phyloP scores from a whole-genome alignment of 2,329 filamentous ascomycete species.

The Hypoxylon sp. region DNA sequence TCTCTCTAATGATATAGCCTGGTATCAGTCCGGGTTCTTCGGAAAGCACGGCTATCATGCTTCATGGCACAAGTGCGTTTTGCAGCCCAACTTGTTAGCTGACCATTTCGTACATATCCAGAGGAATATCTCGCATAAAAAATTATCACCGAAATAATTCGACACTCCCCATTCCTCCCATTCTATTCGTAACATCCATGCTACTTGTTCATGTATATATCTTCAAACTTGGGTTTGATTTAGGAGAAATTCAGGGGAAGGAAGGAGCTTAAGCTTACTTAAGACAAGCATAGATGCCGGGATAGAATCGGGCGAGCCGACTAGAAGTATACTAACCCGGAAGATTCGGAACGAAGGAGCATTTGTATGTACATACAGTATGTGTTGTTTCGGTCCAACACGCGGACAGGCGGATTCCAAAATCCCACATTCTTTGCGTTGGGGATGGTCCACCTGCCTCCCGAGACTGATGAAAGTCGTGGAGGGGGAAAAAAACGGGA shows the following conservation, averaged over 20 bases:
- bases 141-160: constrained; percentile 14
- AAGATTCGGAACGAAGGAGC: neutral
- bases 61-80: neutral
- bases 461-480: constrained; percentile 28
- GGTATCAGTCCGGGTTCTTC: neutral
- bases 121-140: constrained; percentile 9
- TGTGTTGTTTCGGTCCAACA: constrained; percentile 16
- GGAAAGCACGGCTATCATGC: constrained; percentile 1
- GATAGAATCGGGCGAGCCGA: neutral
- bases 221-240: neutral
- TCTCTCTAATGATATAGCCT: neutral
- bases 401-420: neutral
- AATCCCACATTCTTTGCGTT: constrained; percentile 13
- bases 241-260: neutral
- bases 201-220: neutral
- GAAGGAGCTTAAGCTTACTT: neutral
- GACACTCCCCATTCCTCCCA: neutral
- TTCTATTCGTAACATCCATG: neutral
- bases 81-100: neutral
- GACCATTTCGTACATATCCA: neutral
- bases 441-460: constrained; percentile 31
- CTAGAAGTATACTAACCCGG: neutral
- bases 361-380: neutral
- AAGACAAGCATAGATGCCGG: neutral
- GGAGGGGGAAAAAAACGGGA: constrained; percentile 33